A percentile compares a stretch with the other conserved stretches of the same genome.
Conservation (phyloP, 306 rosid genomes). For the Gastrolobium bilobum region DNA sequence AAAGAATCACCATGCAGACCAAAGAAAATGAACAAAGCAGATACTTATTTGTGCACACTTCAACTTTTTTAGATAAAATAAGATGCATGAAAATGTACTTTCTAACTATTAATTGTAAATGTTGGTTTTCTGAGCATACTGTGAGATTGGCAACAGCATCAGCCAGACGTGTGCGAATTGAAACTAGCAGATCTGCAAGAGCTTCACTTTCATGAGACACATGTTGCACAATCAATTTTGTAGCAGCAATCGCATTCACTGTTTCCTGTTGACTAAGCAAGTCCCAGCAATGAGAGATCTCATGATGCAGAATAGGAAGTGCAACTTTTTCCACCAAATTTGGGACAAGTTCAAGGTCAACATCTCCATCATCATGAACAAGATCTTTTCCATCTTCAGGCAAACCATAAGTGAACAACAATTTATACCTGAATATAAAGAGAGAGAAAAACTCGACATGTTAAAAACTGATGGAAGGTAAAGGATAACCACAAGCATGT, state of each 20-base stretch:
- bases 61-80: neutral
- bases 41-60: neutral
- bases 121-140: conserved; percentile 53
- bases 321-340: conserved; percentile 94
- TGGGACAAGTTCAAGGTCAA: conserved; percentile 90
- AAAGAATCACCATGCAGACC: conserved; percentile 24
- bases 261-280: conserved; percentile 87
- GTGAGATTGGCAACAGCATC: conserved; percentile 82
- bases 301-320: conserved; percentile 88
- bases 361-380: conserved; percentile 81
- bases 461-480: neutral
- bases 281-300: conserved; percentile 91
- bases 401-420: conserved; percentile 77
- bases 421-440: conserved; percentile 70
- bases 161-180: conserved; percentile 77
- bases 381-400: conserved; percentile 73
- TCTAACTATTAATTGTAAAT: conserved; percentile 28
- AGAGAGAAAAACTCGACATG: conserved; percentile 21
- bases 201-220: conserved; percentile 86
- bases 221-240: conserved; percentile 82
- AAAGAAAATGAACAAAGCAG: conserved; percentile 31
- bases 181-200: conserved; percentile 78
- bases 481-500: conserved; percentile 3
- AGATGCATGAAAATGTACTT: conserved; percentile 7
- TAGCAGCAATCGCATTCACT: conserved; percentile 76